phyloP scores from a whole-genome alignment of 192 early-diverging fungal species.

The Coemansia asiatica region DNA sequence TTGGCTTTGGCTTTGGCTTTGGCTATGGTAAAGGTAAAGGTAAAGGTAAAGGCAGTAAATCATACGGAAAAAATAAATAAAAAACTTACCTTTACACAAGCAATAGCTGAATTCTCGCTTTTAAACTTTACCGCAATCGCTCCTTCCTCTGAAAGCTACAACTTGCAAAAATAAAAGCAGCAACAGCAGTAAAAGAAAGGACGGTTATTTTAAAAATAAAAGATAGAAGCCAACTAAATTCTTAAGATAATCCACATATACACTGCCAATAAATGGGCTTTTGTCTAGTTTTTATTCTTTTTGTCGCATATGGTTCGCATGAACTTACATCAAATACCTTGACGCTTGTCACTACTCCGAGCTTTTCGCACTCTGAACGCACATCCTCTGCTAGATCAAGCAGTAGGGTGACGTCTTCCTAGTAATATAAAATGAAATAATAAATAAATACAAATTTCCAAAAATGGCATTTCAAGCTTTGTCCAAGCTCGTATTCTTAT shows the following conservation, averaged over 20 bases:
- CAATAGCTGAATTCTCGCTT: constrained; percentile 70
- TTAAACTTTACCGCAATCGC: constrained; percentile 88
- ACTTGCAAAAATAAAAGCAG: background rate
- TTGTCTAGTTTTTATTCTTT: constrained; percentile 3
- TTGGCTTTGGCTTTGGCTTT: background rate
- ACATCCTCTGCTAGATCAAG: constrained; percentile 95
- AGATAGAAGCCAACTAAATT: no score
- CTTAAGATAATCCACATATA: no score
- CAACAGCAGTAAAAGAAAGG: no score
- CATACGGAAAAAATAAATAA: background rate
- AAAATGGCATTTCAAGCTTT: background rate
- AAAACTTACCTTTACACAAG: constrained; percentile 77
- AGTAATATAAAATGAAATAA: constrained; percentile 1
- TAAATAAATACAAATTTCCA: background rate
- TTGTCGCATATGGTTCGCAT: background rate
- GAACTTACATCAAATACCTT: constrained; percentile 87
- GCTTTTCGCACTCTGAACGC: constrained; percentile 86
- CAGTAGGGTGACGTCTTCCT: constrained; percentile 82
- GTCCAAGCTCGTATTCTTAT: background rate
- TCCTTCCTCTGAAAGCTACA: constrained; percentile 73
- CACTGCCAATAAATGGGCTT: no score
- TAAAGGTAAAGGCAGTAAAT: background rate
- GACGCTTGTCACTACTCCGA: constrained; percentile 93
- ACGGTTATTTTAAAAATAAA: background rate
- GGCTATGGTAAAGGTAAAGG: background rate